Evolutionary conservation across 2,329 filamentous ascomycete species (phyloP).

Genomic region (Clathrospora elynae): DNA sequence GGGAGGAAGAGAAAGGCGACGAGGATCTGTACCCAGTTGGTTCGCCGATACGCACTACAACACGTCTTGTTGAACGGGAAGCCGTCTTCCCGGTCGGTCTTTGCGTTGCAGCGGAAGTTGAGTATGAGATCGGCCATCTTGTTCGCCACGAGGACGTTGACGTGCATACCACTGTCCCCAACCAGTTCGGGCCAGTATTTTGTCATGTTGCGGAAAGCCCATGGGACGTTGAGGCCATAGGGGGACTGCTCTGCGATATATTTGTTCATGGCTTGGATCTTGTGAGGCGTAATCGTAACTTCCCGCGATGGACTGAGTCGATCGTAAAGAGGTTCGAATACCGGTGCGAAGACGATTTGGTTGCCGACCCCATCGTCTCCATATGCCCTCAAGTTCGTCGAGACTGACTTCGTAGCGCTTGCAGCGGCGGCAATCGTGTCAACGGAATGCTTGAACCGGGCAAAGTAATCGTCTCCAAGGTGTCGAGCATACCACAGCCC

Average conservation of each 20-base stretch:
- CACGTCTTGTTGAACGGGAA: constrained; percentile 59
- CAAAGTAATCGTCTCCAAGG: constrained; percentile 52
- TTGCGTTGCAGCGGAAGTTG: constrained; percentile 61
- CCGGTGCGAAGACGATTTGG: constrained; percentile 53
- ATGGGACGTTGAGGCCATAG: constrained; percentile 35
- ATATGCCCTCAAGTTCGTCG: constrained; percentile 6
- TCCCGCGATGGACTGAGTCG: constrained; percentile 51
- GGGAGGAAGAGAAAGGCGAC: constrained; percentile 38
- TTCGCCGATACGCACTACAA: constrained; percentile 54
- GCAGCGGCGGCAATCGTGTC: constrained; percentile 46
- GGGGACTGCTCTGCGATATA: constrained; percentile 54
- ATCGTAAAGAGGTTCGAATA: constrained; percentile 53
- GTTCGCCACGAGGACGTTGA: constrained; percentile 53
- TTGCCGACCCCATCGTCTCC: constrained; percentile 32
- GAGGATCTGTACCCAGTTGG: constrained; percentile 47
- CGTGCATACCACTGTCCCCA: constrained; percentile 57
- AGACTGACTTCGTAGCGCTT: constrained; percentile 14
- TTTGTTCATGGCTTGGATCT: constrained; percentile 59
- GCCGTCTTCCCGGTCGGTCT: constrained; percentile 43
- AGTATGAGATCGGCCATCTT: constrained; percentile 60
- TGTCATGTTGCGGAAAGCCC: constrained; percentile 58
- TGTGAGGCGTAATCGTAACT: constrained; percentile 53
- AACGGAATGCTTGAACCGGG: constrained; percentile 55
- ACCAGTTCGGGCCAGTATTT: constrained; percentile 47
- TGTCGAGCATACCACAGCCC: constrained; percentile 63